Evolutionary conservation across 352 stramenopile genomes (phyloP).

Genomic region (Phytophthora citricola): DNA sequence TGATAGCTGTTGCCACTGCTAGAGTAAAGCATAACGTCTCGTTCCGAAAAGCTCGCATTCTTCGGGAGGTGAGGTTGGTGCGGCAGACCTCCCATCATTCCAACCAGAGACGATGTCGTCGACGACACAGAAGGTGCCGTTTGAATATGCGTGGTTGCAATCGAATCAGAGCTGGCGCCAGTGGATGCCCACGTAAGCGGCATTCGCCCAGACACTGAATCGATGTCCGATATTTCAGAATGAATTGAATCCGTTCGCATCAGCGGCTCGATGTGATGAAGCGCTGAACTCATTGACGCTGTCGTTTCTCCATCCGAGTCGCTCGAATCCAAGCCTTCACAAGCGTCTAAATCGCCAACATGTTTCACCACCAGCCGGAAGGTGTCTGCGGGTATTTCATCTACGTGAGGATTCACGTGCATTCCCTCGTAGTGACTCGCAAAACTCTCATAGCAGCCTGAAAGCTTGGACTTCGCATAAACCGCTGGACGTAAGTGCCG

Average conservation of each 20-base stretch:
- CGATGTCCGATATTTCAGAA: conserved; percentile 75
- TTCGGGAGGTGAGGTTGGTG: conserved; percentile 30
- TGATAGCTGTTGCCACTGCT: conserved; percentile 26
- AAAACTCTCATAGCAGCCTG: conserved; percentile 37
- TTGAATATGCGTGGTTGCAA: conserved; percentile 28
- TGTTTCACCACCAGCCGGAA: conserved; percentile 42
- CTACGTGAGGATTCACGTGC: conserved; percentile 9
- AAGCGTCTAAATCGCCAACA: conserved; percentile 18
- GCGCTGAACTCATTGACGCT: conserved; percentile 40
- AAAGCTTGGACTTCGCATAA: conserved; percentile 48
- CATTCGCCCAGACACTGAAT: conserved; percentile 52
- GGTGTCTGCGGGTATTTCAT: conserved; percentile 15
- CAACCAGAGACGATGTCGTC: conserved; percentile 42
- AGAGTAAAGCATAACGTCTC: conserved; percentile 61
- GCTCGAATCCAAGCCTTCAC: conserved; percentile 36
- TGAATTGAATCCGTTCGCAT: conserved; percentile 70
- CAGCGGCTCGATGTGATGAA: conserved; percentile 46
- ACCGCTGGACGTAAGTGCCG: conserved; percentile 56
- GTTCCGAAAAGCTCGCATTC: conserved; percentile 51
- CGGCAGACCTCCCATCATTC: conserved; percentile 19
- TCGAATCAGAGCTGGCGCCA: conserved; percentile 47
- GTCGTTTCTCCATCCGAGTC: conserved; percentile 48
- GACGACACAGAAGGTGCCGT: conserved; percentile 35
- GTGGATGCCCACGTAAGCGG: conserved; percentile 45
- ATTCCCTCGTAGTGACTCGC: conserved; percentile 9